phyloP scores from a whole-genome alignment of 1,139 yeast species.

The Yamadazyma oceani region DNA sequence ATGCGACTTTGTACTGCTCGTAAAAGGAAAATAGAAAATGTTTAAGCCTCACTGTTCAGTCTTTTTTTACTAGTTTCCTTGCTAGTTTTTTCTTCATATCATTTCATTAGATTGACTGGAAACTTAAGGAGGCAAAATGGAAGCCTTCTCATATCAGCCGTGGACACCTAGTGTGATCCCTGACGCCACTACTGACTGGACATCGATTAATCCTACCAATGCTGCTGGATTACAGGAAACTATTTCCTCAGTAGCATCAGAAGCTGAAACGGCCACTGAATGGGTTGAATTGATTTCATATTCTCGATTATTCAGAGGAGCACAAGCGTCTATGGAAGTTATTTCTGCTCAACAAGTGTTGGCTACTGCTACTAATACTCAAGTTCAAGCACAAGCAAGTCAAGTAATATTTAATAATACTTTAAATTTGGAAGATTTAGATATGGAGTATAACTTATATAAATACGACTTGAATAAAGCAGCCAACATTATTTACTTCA shows the following conservation, averaged over 20 bases:
- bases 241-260: constrained; percentile 18
- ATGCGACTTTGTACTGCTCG: too few species aligned
- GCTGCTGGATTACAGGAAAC: constrained; percentile 19
- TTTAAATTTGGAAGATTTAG: constrained; percentile 32
- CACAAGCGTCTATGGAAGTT: constrained; percentile 37
- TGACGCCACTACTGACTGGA: constrained; percentile 18
- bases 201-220: constrained; percentile 23
- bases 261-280: constrained; percentile 14
- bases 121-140: too few species aligned
- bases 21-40: too few species aligned
- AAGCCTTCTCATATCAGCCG: too few species aligned
- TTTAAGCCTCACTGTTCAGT: too few species aligned
- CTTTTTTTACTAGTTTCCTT: too few species aligned
- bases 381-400: constrained; percentile 30
- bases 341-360: constrained; percentile 34
- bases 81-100: too few species aligned
- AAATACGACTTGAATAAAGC: constrained; percentile 23
- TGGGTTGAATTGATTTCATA: constrained; percentile 16
- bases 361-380: constrained; percentile 40
- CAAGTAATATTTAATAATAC: constrained; percentile 33
- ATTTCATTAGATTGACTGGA: too few species aligned
- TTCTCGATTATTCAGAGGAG: constrained; percentile 32
- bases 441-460: constrained; percentile 24
- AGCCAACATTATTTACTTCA: constrained; percentile 34
- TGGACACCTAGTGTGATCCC: constrained; percentile 29